phyloP scores from a whole-genome alignment of 2,329 filamentous ascomycete genomes.

The Hymenoscyphus occultus region DNA sequence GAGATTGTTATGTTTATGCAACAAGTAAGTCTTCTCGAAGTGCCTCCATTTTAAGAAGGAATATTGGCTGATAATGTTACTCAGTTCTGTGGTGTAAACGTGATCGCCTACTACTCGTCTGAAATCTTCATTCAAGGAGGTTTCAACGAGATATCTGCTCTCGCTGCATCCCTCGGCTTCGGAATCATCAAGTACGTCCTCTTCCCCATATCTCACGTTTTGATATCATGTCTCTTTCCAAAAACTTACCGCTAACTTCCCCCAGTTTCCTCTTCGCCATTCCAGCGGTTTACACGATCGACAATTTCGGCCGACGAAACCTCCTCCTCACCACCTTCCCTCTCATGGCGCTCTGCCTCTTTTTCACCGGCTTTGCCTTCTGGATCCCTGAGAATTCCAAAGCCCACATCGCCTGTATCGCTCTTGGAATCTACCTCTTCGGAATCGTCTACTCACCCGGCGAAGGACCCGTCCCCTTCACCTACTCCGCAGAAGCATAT shows the following conservation, averaged over 20 bases:
- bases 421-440: conserved; percentile 61
- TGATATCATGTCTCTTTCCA: not conserved
- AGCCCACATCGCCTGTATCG: conserved; percentile 39
- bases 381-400: conserved; percentile 42
- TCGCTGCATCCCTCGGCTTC: conserved; percentile 60
- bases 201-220: not conserved
- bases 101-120: conserved; percentile 59
- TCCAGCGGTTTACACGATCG: conserved; percentile 63
- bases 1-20: conserved; percentile 68
- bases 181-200: conserved; percentile 55
- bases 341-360: conserved; percentile 37
- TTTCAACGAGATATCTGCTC: conserved; percentile 49
- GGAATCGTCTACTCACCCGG: conserved; percentile 46
- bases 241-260: not conserved
- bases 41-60: not conserved
- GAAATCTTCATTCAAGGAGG: conserved; percentile 58
- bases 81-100: conserved; percentile 24
- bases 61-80: not conserved
- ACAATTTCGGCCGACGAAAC: conserved; percentile 58
- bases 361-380: conserved; percentile 52
- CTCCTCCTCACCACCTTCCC: conserved; percentile 15
- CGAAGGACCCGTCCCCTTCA: conserved; percentile 15
- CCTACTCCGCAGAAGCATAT: conserved; percentile 15
- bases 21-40: conserved; percentile 42
- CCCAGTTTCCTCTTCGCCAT: conserved; percentile 56